Evolutionary conservation across 441 rosid species (phyloP).

Genomic region (Gossypium gossypioides): DNA sequence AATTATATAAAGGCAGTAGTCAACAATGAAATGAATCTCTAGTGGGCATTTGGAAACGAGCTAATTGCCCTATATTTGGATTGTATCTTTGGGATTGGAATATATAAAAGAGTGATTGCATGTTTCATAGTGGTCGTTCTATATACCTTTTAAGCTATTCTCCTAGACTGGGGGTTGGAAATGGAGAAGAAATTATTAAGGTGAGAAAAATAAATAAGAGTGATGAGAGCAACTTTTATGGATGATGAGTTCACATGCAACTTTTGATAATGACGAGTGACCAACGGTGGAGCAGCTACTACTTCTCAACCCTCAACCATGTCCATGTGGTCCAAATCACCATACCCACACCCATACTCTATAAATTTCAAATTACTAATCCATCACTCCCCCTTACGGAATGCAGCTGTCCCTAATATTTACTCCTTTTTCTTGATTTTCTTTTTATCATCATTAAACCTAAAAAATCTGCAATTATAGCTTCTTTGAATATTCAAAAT

Average conservation of each 20-base stretch:
- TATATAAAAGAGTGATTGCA: not conserved
- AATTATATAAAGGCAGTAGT: conserved; percentile 25
- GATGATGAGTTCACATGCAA: conserved; percentile 14
- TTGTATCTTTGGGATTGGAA: not conserved
- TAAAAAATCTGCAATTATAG: not conserved
- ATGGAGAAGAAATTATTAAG: not conserved
- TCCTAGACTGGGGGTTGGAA: no score
- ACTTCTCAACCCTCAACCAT: not conserved
- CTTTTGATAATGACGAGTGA: conserved; percentile 4
- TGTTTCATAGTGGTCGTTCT: not conserved
- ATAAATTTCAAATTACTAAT: conserved; percentile 25
- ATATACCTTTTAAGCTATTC: not conserved
- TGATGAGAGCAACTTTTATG: not conserved
- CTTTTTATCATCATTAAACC: conserved; percentile 23
- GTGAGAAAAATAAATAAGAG: not conserved
- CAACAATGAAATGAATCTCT: conserved; percentile 37
- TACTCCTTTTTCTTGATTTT: not conserved
- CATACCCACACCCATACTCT: not conserved
- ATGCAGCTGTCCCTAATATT: conserved; percentile 8
- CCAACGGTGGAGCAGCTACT: not conserved
- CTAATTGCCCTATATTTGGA: conserved; percentile 15
- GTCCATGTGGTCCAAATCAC: conserved; percentile 23
- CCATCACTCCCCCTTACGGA: conserved; percentile 9
- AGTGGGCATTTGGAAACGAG: conserved; percentile 12
- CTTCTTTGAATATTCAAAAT: not conserved